Evolutionary conservation across 805 yeast species (phyloP).

Genomic region (Wickerhamiella spandovensis): DNA sequence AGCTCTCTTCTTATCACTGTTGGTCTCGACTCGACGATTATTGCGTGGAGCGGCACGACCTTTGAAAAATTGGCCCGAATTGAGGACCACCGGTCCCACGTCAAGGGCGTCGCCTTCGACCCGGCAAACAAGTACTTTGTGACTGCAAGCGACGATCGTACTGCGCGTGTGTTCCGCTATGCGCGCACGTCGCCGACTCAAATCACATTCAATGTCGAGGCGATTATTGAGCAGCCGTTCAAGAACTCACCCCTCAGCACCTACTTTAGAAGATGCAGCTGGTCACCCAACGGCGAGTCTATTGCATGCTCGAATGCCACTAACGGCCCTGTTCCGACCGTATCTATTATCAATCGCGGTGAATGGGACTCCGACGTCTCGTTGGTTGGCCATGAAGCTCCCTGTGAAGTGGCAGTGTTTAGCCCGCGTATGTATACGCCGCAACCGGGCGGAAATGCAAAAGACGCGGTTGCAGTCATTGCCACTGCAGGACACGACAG

Average conservation of each 20-base stretch:
- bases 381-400: conserved; percentile 56
- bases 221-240: conserved; percentile 73
- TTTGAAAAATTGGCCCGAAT: conserved; percentile 80
- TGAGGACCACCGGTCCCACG: conserved; percentile 89
- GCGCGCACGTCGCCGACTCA: conserved; percentile 54
- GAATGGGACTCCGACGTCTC: conserved; percentile 53
- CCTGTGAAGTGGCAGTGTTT: conserved; percentile 50
- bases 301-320: conserved; percentile 59
- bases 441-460: conserved; percentile 2
- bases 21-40: conserved; percentile 84
- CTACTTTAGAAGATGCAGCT: conserved; percentile 58
- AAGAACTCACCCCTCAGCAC: conserved; percentile 81
- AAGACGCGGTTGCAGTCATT: conserved; percentile 39
- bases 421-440: conserved; percentile 30
- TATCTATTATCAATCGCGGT: conserved; percentile 48
- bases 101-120: conserved; percentile 92
- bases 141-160: conserved; percentile 91
- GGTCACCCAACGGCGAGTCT: conserved; percentile 68
- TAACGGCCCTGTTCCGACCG: conserved; percentile 50
- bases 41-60: conserved; percentile 86
- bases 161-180: conserved; percentile 76
- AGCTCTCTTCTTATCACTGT: conserved; percentile 82
- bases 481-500: conserved; percentile 96
- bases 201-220: conserved; percentile 75
- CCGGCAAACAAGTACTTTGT: conserved; percentile 98